Evolutionary conservation across 495 filamentous ascomycete genomes (phyloP).

Genomic region (Bombardia bombarda): DNA sequence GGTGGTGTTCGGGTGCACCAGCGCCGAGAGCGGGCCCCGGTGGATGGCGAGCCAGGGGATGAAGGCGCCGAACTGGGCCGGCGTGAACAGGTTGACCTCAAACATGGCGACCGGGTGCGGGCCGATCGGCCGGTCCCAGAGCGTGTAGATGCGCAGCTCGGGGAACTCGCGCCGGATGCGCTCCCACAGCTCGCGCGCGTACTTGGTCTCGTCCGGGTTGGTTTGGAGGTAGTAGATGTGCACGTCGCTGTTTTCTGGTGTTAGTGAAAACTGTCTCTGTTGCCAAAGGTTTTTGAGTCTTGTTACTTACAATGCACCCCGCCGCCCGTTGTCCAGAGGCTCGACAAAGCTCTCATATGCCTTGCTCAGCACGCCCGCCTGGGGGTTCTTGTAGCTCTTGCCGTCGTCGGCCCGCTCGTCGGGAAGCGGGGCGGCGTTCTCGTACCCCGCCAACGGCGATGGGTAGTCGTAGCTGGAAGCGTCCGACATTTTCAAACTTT

Average conservation of each 20-base stretch:
- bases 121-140: slow-evolving; percentile 71
- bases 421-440: slow-evolving; percentile 52
- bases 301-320: slow-evolving; percentile 49
- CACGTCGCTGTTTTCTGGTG: slow-evolving; percentile 55
- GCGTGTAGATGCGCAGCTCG: slow-evolving; percentile 71
- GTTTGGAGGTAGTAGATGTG: slow-evolving; percentile 75
- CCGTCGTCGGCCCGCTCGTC: slow-evolving; percentile 57
- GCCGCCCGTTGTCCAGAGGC: slow-evolving; percentile 51
- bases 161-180: slow-evolving; percentile 80
- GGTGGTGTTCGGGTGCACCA: slow-evolving; percentile 76
- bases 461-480: slow-evolving; percentile 41
- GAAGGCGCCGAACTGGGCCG: slow-evolving; percentile 82
- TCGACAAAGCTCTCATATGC: slow-evolving; percentile 58
- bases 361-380: slow-evolving; percentile 47
- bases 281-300: not conserved
- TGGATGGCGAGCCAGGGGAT: slow-evolving; percentile 78
- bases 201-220: slow-evolving; percentile 52
- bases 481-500: slow-evolving; percentile 6
- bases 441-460: slow-evolving; percentile 61
- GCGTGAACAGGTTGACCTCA: slow-evolving; percentile 82
- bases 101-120: slow-evolving; percentile 86
- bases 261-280: no score
- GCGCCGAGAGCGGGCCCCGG: slow-evolving; percentile 68
- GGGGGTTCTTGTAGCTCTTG: slow-evolving; percentile 56
- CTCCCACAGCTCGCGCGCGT: slow-evolving; percentile 65